A percentile compares a stretch with the other conserved stretches of the same genome.
These are phyloP conservation scores for Emmonsia crescens DNA, from an alignment of 2,329 filamentous ascomycete genomes.

Conservation along the genomic window DNA sequence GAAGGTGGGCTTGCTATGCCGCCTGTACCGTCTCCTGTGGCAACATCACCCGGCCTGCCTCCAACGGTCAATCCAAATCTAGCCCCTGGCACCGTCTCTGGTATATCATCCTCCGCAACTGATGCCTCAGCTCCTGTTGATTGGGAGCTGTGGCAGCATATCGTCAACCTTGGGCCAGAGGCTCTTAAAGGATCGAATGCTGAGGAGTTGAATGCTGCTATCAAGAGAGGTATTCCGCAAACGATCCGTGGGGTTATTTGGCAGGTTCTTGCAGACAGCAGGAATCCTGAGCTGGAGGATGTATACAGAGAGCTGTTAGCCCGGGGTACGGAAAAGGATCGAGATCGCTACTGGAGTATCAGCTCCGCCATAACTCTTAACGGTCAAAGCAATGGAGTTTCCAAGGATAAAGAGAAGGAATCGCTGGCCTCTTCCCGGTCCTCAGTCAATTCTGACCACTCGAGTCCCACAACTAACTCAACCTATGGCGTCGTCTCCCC, in stretches of 20 bases:
- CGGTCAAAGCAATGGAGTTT: conserved; percentile 44
- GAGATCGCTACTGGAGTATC: conserved; percentile 44
- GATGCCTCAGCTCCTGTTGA: conserved; percentile 67
- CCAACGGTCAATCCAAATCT: conserved; percentile 57
- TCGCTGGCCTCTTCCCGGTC: conserved; percentile 67
- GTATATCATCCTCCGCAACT: conserved; percentile 58
- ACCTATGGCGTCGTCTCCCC: conserved; percentile 45
- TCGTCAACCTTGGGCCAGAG: conserved; percentile 87
- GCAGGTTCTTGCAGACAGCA: conserved; percentile 94
- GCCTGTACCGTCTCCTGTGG: conserved; percentile 12
- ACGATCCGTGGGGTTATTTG: conserved; percentile 97
- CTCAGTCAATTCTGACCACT: conserved; percentile 69
- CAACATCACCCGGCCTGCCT: conserved; percentile 37
- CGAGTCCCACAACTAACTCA: conserved; percentile 48
- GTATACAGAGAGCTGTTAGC: conserved; percentile 75
- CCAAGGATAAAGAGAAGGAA: conserved; percentile 54
- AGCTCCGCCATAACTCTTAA: conserved; percentile 18
- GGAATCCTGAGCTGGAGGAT: conserved; percentile 77
- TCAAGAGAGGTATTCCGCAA: conserved; percentile 84
- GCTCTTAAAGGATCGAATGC: conserved; percentile 79
- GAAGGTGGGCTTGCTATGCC: conserved; percentile 28
- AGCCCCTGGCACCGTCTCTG: conserved; percentile 75
- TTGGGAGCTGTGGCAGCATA: conserved; percentile 95
- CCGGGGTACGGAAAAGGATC: conserved; percentile 72
- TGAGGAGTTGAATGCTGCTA: conserved; percentile 80